phyloP scores from a whole-genome alignment of 257 asterid species.

The Gynochthodes officinalis region DNA sequence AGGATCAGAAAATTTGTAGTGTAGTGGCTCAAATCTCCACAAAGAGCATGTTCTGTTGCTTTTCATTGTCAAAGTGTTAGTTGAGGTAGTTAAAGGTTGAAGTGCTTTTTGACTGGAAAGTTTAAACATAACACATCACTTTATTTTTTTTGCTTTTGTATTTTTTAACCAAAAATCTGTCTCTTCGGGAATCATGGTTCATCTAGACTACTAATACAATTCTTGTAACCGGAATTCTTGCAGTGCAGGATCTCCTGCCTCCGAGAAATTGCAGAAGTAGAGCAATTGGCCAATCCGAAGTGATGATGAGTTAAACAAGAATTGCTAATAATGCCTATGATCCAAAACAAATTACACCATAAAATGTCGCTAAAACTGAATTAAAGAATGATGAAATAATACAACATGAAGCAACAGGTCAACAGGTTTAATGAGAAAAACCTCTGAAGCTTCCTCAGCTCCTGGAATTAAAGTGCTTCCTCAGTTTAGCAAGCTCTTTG shows the following conservation, averaged over 20 bases:
- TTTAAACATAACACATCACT: not conserved
- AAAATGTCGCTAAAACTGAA: not conserved
- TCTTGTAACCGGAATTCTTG: not conserved
- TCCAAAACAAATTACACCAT: not conserved
- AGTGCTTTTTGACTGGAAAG: slow-evolving; percentile 8
- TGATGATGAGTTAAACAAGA: not conserved
- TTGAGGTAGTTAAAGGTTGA: slow-evolving; percentile 14
- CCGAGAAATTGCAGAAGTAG: not conserved
- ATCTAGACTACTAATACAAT: not conserved
- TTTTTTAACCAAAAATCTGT: too few species aligned
- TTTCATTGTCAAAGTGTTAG: slow-evolving; percentile 10
- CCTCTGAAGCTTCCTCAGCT: slow-evolving; percentile 13
- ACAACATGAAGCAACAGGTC: not conserved
- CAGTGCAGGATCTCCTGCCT: not conserved
- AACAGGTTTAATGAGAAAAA: not conserved
- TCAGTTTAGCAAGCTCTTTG: slow-evolving; percentile 58
- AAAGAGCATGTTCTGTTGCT: slow-evolving; percentile 6
- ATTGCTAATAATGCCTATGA: not conserved
- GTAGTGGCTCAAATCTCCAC: not conserved
- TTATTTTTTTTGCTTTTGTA: not conserved
- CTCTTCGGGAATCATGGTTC: not conserved
- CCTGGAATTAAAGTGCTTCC: slow-evolving; percentile 44
- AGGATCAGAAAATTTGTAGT: not conserved
- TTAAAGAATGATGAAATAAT: not conserved
- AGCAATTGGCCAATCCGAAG: not conserved